Base-by-base conservation (phyloP, 2,329 filamentous ascomycete species). In the Penicillium palitans region DNA sequence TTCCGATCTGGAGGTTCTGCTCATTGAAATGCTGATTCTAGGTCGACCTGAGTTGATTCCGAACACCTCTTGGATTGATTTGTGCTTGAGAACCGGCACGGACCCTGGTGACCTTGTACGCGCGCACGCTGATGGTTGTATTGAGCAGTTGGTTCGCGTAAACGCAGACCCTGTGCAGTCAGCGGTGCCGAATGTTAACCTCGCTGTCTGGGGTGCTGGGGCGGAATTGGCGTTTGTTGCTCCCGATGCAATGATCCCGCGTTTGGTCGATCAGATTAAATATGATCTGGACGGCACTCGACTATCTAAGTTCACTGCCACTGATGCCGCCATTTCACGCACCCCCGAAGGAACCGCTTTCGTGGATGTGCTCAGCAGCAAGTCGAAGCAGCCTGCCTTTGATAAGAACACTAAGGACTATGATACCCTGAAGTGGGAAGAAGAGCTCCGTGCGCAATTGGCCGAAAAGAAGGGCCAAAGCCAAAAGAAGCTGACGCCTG, bases 361-460 rank as follows among this genome's bases (percentile, higher is more conserved):
- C 67, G 83, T 99, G 21, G 95, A 99, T 75, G 90, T 98, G 0
- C 82, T 99, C 6, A 90, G 89, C 35, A 93, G 91, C 71, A 96
- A 96, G 72, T 80, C 87, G 1, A 85, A 86, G 58, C 85, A 85
- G 60, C 79, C 82, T 39, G 78, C 89, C 2, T 87, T 91, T 3
- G 89, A 92, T 76, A 98, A 96, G 78, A 96, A 91, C 68, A 88
- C 86, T 49, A 97, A 96, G 73, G 95, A 98, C 72, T 96, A 97
- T 68, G 91, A 99, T 67, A 96, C 91, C 1, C 77, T 97, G 41
- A 97, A 96, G 75, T 99, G 96, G 95, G 95, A 99, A 75, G 90
- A 93, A 72, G 95, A 99, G 63, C 82, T 99, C 8, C 84, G 93
- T 57, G 83, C 86, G 40, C 91, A 97, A 68, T 78, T 99, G 41